These are phyloP conservation scores for Aspergillus brasiliensis DNA, from an alignment of 2,329 filamentous ascomycete species.

Conservation along the genomic window DNA sequence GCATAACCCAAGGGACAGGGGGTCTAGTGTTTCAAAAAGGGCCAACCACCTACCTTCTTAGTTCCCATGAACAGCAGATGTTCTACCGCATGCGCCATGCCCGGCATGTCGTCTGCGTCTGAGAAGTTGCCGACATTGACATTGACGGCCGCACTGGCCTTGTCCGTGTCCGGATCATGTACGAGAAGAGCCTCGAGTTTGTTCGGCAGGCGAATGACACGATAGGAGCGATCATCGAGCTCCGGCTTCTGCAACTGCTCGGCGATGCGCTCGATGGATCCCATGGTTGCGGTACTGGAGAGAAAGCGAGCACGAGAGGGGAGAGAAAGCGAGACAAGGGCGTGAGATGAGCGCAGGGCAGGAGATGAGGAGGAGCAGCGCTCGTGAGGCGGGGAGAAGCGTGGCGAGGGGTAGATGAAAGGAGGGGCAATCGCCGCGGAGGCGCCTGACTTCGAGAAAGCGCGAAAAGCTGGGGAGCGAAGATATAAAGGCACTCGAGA, in stretches of 20 bases:
- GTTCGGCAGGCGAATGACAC: slow-evolving; percentile 82
- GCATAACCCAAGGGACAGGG: background rate
- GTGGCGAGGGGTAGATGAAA: slow-evolving; percentile 20
- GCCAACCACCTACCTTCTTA: slow-evolving; percentile 66
- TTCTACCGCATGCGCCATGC: slow-evolving; percentile 94
- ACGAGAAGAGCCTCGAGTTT: slow-evolving; percentile 88
- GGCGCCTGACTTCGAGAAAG: slow-evolving; percentile 14
- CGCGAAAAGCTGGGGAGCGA: slow-evolving; percentile 18
- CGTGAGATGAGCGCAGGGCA: slow-evolving; percentile 4
- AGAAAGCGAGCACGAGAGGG: slow-evolving; percentile 21
- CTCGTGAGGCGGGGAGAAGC: slow-evolving; percentile 15
- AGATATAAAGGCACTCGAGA: slow-evolving; percentile 13
- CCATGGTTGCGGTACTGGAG: slow-evolving; percentile 20
- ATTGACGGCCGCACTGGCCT: slow-evolving; percentile 92
- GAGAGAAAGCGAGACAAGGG: slow-evolving; percentile 22
- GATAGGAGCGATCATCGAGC: slow-evolving; percentile 82
- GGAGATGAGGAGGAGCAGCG: slow-evolving; percentile 13
- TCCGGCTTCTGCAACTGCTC: slow-evolving; percentile 79
- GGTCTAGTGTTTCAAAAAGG: background rate
- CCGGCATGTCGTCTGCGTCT: slow-evolving; percentile 85
- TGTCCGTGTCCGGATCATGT: slow-evolving; percentile 93
- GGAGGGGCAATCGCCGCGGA: slow-evolving; percentile 20
- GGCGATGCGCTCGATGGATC: slow-evolving; percentile 54
- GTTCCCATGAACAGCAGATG: slow-evolving; percentile 98
- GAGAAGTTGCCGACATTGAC: slow-evolving; percentile 96